Base-by-base conservation (phyloP, 495 filamentous ascomycete species). In the Podospora australis region DNA sequence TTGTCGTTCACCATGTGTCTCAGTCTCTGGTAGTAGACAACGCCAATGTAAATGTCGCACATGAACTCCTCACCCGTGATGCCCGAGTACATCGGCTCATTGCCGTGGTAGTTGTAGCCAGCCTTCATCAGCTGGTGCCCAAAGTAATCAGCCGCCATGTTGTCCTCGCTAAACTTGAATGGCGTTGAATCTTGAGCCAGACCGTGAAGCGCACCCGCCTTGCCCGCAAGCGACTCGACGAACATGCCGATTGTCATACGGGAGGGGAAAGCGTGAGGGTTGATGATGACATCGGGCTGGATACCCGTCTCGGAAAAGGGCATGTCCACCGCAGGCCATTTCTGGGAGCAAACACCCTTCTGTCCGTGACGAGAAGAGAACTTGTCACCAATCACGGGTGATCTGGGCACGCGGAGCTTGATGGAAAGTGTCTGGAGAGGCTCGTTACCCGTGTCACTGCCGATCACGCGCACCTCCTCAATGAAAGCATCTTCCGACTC, bases 171-270 rank as follows among this genome's bases (percentile, higher is more conserved):
- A 64, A 97, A 98, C 47, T 82, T 79, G 79, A 95, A 98, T 9
- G 92, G 92, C 3, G 91, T 96, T 32, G 79, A 88, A 63, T 98
- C 92, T 70, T 97, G 92, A 9, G 92, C 84, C 23, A 95, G 78
- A 29, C 92, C 92, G 62, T 98, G 92, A 42, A 98, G 78, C 24
- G 92, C 86, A 9, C 92, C 92, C 14, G 90, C 78, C 70, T 98
- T 98, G 25, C 92, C 92, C 19, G 92, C 92, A 51, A 98, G 78
- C 6, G 90, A 96, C 70, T 98, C 92, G 56, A 98, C 83, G 72
- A 98, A 96, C 85, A 97, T 96, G 64, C 92, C 92, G 64, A 98
- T 98, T 20, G 92, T 98, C 92, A 98, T 98, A 68, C 92, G 91
- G 47, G 92, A 97, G n/a, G 92, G 92, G 78, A 98, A 98, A 67